Percentiles rank a stretch among this genome's conserved stretches.
Evolutionary conservation across 805 yeast genomes (phyloP).

Genomic region (Priceomyces castillae): DNA sequence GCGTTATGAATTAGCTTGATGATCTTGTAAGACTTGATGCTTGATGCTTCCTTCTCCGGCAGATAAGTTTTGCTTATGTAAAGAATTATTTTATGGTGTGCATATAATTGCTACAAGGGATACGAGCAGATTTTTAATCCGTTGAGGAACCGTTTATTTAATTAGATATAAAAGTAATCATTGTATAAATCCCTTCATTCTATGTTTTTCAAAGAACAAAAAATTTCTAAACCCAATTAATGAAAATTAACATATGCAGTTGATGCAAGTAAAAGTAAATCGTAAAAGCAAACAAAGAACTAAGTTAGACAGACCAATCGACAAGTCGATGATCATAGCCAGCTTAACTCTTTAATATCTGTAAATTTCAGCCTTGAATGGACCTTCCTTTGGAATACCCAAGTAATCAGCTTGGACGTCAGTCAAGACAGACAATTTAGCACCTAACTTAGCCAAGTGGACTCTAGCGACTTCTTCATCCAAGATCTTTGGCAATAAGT

Average conservation of each 20-base stretch:
- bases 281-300: constrained; percentile 10
- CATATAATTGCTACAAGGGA: no score
- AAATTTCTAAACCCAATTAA: constrained; percentile 17
- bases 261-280: constrained; percentile 39
- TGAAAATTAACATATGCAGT: constrained; percentile 34
- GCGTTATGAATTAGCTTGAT: no score
- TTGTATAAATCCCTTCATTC: constrained; percentile 25
- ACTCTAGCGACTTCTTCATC: constrained; percentile 98
- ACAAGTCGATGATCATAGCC: constrained; percentile 13
- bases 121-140: constrained; percentile 21
- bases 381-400: constrained; percentile 89
- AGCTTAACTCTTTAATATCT: constrained; percentile 61
- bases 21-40: no score
- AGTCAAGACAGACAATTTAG: constrained; percentile 73
- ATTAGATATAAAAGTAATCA: constrained; percentile 20
- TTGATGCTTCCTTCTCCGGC: no score
- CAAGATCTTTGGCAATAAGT: constrained; percentile 93
- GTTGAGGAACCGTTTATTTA: constrained; percentile 40
- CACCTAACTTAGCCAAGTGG: constrained; percentile 94
- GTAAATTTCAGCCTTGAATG: constrained; percentile 97
- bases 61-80: no score
- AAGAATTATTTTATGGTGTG: no score
- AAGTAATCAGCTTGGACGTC: constrained; percentile 89
- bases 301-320: not conserved
- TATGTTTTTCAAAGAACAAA: constrained; percentile 21